A percentile compares a stretch with the other conserved stretches of the same genome.
Evolutionary conservation across 768 basidiomycete genomes (phyloP).

Genomic region (Leccinum sublutescens): DNA sequence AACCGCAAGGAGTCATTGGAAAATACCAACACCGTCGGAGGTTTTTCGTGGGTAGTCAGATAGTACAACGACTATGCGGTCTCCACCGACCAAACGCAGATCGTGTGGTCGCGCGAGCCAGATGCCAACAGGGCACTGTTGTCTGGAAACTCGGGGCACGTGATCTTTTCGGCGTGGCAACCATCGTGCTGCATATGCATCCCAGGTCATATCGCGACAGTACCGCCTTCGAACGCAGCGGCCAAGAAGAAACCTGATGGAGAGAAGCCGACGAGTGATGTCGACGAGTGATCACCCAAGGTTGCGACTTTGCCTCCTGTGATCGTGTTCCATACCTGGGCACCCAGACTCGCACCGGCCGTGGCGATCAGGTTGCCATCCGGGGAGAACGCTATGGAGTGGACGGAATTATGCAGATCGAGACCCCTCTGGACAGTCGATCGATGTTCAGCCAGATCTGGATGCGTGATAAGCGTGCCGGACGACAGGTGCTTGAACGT

Average conservation of each 20-base stretch:
- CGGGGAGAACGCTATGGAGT: slow-evolving; percentile 18
- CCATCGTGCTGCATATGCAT: slow-evolving; percentile 16
- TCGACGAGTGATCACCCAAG: slow-evolving; percentile 11
- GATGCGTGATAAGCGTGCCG: too few relatives aligned
- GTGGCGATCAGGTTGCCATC: slow-evolving; percentile 16
- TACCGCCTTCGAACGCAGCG: slow-evolving; percentile 16
- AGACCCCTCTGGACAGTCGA: neutral
- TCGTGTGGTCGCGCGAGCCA: slow-evolving; percentile 14
- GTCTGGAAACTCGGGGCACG: slow-evolving; percentile 19
- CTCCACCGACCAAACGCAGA: slow-evolving; percentile 25
- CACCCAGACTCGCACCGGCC: slow-evolving; percentile 11
- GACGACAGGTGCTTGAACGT: too few relatives aligned
- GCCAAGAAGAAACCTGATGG: slow-evolving; percentile 21
- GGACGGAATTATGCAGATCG: slow-evolving; percentile 3
- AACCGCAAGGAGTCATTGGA: slow-evolving; percentile 17
- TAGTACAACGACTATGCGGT: slow-evolving; percentile 11
- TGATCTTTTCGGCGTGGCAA: slow-evolving; percentile 13
- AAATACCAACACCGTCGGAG: slow-evolving; percentile 20
- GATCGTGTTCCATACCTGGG: slow-evolving; percentile 23
- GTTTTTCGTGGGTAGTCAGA: slow-evolving; percentile 15
- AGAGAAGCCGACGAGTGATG: slow-evolving; percentile 21
- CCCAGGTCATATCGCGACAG: slow-evolving; percentile 21
- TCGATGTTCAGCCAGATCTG: neutral
- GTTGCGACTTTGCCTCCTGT: slow-evolving; percentile 23
- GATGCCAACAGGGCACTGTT: slow-evolving; percentile 17